These are phyloP conservation scores for Aspergillus arachidicola DNA, from an alignment of 2,329 filamentous ascomycete genomes.

Conservation along the genomic window DNA sequence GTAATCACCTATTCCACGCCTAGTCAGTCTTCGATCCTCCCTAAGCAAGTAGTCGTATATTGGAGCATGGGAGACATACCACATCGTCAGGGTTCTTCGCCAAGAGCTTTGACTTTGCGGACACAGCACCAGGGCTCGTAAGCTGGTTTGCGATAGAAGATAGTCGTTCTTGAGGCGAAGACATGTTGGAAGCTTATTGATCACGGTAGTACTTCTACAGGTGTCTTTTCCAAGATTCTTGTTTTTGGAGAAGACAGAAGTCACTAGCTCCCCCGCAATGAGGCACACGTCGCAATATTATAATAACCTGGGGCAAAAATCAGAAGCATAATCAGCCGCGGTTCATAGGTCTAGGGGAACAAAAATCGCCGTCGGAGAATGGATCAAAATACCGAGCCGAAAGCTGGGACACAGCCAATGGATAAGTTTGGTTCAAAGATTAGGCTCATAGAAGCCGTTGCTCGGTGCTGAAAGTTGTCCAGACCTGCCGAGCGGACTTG, in stretches of 20 bases:
- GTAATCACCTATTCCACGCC: slow-evolving; percentile 39
- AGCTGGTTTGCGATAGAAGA: slow-evolving; percentile 47
- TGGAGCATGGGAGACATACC: slow-evolving; percentile 30
- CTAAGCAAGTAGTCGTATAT: not conserved
- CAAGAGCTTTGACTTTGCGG: slow-evolving; percentile 35
- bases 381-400: slow-evolving; percentile 15
- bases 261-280: not conserved
- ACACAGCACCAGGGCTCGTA: slow-evolving; percentile 28
- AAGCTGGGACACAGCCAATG: not conserved
- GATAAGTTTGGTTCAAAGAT: not conserved
- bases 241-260: slow-evolving; percentile 3
- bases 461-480: not conserved
- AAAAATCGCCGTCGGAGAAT: slow-evolving; percentile 1
- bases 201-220: slow-evolving; percentile 1
- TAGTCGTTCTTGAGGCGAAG: slow-evolving; percentile 42
- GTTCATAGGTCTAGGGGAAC: not conserved
- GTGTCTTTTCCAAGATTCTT: not conserved
- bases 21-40: not conserved
- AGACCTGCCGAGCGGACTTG: slow-evolving; percentile 27
- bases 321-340: slow-evolving; percentile 12
- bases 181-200: slow-evolving; percentile 29
- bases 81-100: slow-evolving; percentile 43
- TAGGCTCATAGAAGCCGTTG: not conserved
- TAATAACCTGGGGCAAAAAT: not conserved
- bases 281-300: slow-evolving; percentile 6